These are phyloP conservation scores for Chlamydomonas sphaeroides DNA, from an alignment of 139 green algal species.

Conservation along the genomic window DNA sequence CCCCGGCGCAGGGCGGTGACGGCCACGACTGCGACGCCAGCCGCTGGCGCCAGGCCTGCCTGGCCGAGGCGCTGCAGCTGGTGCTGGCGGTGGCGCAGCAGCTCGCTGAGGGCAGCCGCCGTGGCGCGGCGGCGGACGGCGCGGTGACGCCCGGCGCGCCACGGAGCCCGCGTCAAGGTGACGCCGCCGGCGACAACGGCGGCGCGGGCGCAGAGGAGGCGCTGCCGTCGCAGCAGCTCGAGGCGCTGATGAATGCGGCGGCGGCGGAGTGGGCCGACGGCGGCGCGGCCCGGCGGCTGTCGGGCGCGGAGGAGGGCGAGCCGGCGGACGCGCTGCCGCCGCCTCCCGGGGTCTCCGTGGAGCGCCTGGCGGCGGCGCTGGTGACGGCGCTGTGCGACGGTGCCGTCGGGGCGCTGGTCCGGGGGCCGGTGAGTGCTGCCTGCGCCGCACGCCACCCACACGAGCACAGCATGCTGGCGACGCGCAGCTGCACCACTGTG, in stretches of 20 bases:
- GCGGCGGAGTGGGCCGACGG: neutral
- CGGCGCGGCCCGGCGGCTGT: neutral
- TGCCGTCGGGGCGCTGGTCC: neutral
- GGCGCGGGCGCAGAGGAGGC: neutral
- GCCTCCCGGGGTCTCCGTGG: neutral
- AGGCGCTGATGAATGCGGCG: neutral
- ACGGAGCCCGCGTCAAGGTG: neutral
- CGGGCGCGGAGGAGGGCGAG: neutral
- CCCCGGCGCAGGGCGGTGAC: neutral
- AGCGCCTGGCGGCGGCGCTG: neutral
- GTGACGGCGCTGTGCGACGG: neutral
- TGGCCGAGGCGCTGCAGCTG: neutral
- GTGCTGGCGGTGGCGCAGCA: slow-evolving; percentile 3
- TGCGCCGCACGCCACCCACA: no score
- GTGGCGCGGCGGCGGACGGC: neutral
- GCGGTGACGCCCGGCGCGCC: neutral
- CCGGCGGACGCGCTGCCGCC: neutral
- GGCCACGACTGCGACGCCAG: neutral
- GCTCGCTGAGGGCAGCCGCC: neutral
- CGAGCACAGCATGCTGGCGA: no score
- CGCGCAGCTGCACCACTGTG: no score
- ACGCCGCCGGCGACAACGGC: neutral
- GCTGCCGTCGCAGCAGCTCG: neutral
- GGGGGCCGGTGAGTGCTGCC: neutral
- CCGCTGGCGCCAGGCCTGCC: neutral